A percentile compares a stretch with the other conserved stretches of the same genome.
phyloP scores from a whole-genome alignment of 495 filamentous ascomycete genomes.

The Massariosphaeria phaeospora region DNA sequence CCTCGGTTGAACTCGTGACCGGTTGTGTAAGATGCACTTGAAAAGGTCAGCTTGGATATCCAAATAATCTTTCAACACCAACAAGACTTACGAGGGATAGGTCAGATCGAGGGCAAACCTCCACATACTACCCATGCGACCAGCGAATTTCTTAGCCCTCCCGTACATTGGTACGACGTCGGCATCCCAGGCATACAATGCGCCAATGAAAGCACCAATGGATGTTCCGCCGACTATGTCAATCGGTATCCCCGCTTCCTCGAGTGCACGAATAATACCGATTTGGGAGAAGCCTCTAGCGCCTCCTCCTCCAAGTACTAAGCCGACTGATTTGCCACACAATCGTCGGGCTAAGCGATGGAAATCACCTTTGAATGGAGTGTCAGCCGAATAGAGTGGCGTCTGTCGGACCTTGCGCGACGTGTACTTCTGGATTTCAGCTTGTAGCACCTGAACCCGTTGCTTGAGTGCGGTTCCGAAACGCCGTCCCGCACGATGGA shows the following conservation, averaged over 20 bases:
- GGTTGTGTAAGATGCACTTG: slow-evolving; percentile 77
- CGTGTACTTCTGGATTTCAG: slow-evolving; percentile 96
- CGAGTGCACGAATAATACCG: slow-evolving; percentile 88
- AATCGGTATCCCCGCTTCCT: slow-evolving; percentile 94
- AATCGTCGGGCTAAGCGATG: slow-evolving; percentile 85
- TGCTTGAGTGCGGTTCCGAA: slow-evolving; percentile 86
- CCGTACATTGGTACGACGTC: slow-evolving; percentile 97
- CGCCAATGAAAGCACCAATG: slow-evolving; percentile 96
- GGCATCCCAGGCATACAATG: slow-evolving; percentile 89
- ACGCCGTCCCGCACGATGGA: slow-evolving; percentile 69
- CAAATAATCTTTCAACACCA: slow-evolving; percentile 35
- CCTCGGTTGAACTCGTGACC: slow-evolving; percentile 98
- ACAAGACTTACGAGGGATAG: slow-evolving; percentile 62
- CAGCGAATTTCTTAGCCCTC: slow-evolving; percentile 91
- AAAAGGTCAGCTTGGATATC: background rate
- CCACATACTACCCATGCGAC: slow-evolving; percentile 97
- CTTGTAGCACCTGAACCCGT: slow-evolving; percentile 87
- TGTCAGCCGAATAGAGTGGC: slow-evolving; percentile 83
- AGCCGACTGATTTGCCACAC: slow-evolving; percentile 88
- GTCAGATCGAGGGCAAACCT: slow-evolving; percentile 92
- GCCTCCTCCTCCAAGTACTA: slow-evolving; percentile 90
- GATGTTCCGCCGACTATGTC: slow-evolving; percentile 96
- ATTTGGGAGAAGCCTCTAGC: slow-evolving; percentile 87
- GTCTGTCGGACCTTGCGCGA: slow-evolving; percentile 78
- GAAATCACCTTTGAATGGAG: slow-evolving; percentile 93